phyloP scores from a whole-genome alignment of 306 rosid species.

The peach (Prunus persica) region Prunus_persica_NCBIv2 NC_034011.1:420001-420500 shows the following conservation, averaged over 20 bases:
- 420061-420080: constrained; percentile 82
- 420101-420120: constrained; percentile 79
- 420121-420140: constrained; percentile 64
- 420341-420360: not conserved
- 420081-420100: constrained; percentile 86
- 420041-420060: constrained; percentile 66
- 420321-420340: too few species aligned
- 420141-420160: not conserved
- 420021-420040: constrained; percentile 66
- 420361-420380: not conserved
- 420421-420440: constrained; percentile 53
- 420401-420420: constrained; percentile 28
- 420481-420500: constrained; percentile 87
- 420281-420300: too few species aligned
- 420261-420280: too few species aligned
- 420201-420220: too few species aligned
- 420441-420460: constrained; percentile 59
- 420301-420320: too few species aligned
- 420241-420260: too few species aligned
- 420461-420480: constrained; percentile 65
- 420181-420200: too few species aligned
- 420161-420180: not conserved
- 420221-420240: too few species aligned
- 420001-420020: constrained; percentile 88
- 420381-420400: not conserved